Evolutionary conservation across 352 stramenopile species (phyloP).

Genomic region (Pythium utonaiense): DNA sequence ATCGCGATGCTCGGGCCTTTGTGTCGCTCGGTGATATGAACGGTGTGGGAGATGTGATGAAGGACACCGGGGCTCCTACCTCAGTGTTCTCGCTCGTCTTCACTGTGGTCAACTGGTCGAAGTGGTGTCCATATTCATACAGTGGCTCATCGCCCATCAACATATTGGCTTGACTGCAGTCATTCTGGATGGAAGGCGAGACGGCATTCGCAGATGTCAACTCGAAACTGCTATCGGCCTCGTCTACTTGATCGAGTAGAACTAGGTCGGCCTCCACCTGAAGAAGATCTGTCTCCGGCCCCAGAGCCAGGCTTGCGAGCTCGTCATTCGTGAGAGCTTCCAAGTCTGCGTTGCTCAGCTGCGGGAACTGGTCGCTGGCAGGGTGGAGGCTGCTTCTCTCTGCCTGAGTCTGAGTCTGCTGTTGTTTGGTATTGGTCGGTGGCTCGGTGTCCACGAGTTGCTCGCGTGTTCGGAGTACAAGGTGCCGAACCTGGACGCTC

Average conservation of each 20-base stretch:
- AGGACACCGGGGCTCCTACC: neutral
- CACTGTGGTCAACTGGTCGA: slow-evolving; percentile 8
- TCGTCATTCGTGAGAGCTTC: slow-evolving; percentile 26
- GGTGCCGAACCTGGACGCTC: slow-evolving; percentile 5
- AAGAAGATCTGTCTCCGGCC: slow-evolving; percentile 16
- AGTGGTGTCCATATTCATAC: neutral
- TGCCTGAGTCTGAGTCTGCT: no score
- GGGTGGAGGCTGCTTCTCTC: neutral
- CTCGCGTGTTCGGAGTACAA: slow-evolving; percentile 13
- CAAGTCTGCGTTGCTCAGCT: slow-evolving; percentile 22
- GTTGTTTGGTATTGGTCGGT: neutral
- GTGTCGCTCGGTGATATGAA: slow-evolving; percentile 19
- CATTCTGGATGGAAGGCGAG: neutral
- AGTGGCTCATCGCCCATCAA: neutral
- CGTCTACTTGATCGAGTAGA: neutral
- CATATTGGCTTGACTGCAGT: neutral
- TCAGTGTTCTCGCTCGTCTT: neutral
- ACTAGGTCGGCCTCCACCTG: slow-evolving; percentile 11
- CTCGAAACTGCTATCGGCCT: neutral
- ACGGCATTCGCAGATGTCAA: slow-evolving; percentile 8
- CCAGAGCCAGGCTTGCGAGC: slow-evolving; percentile 14
- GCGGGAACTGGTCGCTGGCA: slow-evolving; percentile 22
- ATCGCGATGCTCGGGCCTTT: neutral
- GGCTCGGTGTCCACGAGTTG: slow-evolving; percentile 11
- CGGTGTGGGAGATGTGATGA: neutral